Base-by-base conservation (phyloP, 2,329 filamentous ascomycete genomes). In the Calonectria fujianensis region DNA sequence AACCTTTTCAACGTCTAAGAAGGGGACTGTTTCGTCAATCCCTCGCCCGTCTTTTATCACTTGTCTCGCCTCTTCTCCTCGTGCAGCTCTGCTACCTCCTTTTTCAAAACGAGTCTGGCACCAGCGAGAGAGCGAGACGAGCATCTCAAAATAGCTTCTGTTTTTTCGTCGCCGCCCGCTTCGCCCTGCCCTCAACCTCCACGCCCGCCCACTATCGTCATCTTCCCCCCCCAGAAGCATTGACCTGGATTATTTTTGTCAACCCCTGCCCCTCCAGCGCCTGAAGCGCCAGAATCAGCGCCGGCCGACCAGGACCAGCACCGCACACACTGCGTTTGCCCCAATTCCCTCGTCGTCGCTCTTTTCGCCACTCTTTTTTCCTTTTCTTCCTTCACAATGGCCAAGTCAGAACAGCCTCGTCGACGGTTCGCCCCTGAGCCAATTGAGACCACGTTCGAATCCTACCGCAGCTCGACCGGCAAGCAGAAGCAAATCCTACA, bases 391-490 rank as follows among this genome's bases (percentile, higher is more conserved):
- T 93, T 72, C 77, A 78, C 77, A 76, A 88, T 88, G 87, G 81
- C 85, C 70, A 84, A 82, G 72, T 75, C 84, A 77, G 84, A 85
- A 51, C 85, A 86, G 78, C 85, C 88, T 66, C 87, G 88, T 77
- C 88, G 90, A 81, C 91, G 91, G 79, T 95, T 95, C 85, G 89
- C 87, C 52, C 93, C 93, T 41, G 89, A 94, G 70, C 93, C 93
- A 20, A 91, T 96, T 77, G 94, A 96, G 84, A 95, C 94, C 11
- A 93, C 90, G 1, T 91, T 91, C 79, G 91, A 92, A 78, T 90
- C 91, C 61, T 90, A 88, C 82, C 87, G 91, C 80, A 87, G 74
- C 63, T 88, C 81, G 80, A 82, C 73, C 63, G 69, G 76, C 67
- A 77, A 81, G 52, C 70, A 79, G 75, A 80, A 76, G 63, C 76